Base-by-base conservation (phyloP, 108 stramenopile species). In the Licmophora abbreviata region DNA sequence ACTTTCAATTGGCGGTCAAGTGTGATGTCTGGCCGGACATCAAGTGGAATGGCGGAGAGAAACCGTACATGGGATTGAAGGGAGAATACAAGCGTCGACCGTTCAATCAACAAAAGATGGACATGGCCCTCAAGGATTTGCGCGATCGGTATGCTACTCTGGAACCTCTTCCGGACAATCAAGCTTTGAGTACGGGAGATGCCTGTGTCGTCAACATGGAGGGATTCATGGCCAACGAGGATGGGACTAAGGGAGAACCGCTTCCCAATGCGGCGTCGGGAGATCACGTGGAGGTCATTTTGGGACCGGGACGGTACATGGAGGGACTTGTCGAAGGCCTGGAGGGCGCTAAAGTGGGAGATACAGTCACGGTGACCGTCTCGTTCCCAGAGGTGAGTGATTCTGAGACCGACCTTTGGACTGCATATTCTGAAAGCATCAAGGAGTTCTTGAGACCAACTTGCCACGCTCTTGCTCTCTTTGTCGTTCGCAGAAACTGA, bases 11-110 rank as follows among this genome's bases (percentile, higher is more conserved):
- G 63, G 51, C 50, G 7, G 78, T 92, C 22, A 64, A 69, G 24
- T 87, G 85, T 51, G 90, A 92, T 54, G 90, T 92, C 8, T 92
- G 90, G 90, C 90, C 90, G 33, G 85, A 87, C 22, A 81, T 92
- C 46, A 29, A 69, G 27, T 92, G 83, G 83, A 83, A 64, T 31
- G 70, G 71, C 6, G 22, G 70, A 43, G 76, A 61, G 6, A 85
- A 81, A 71, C 77, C 85, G 15, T 92, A 92, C 58, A 40, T 70
- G 9, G 90, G 90, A 26, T 56, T 92, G 45, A 63, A 63, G 58
- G 89, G 78, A 33, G 38, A 24, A n/a, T 92, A 92, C 52, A 68
- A 59, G 29, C 68, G 90, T 35, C 81, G 83, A 48, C 90, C 85
- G 11, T 92, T 92, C 66, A 74, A 92, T 66, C 72, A 85, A 51